A percentile compares a stretch with the other conserved stretches of the same genome.
Evolutionary conservation across 345 rosid genomes (phyloP).

Genomic region (Eucalyptus melliodora): DNA sequence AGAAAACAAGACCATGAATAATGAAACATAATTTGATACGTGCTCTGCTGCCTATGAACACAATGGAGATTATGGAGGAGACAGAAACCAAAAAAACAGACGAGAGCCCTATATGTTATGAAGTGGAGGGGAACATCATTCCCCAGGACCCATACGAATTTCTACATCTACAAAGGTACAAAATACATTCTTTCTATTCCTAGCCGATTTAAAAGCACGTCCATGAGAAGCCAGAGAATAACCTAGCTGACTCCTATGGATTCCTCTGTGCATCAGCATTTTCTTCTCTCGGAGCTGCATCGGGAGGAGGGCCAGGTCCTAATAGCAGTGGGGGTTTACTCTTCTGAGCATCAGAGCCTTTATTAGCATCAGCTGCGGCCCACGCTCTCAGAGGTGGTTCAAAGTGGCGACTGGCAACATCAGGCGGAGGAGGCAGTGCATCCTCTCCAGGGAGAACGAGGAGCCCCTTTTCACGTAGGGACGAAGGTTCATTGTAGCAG

Average conservation of each 20-base stretch:
- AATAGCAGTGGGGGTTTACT: conserved; percentile 53
- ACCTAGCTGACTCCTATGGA: not conserved
- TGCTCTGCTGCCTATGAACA: not conserved
- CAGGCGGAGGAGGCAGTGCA: conserved; percentile 51
- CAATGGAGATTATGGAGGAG: not conserved
- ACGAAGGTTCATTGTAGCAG: conserved; percentile 59
- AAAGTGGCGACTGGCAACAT: conserved; percentile 63
- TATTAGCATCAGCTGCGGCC: conserved; percentile 27
- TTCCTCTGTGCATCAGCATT: not conserved
- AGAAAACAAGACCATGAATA: not conserved
- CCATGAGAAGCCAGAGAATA: not conserved
- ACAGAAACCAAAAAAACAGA: not conserved
- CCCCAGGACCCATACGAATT: not conserved
- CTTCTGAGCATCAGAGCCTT: conserved; percentile 16
- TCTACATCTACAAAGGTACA: not conserved
- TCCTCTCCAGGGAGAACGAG: conserved; percentile 78
- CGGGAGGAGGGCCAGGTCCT: conserved; percentile 29
- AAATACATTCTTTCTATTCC: not conserved
- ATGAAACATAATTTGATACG: not conserved
- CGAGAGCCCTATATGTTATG: not conserved
- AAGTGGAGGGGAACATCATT: not conserved
- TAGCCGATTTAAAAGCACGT: not conserved
- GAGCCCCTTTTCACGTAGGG: conserved; percentile 56
- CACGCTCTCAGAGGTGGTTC: conserved; percentile 76
- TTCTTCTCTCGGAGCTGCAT: not conserved